Conservation (phyloP, 2,329 filamentous ascomycete species). For the Purpureocillium takamizusanense region DNA sequence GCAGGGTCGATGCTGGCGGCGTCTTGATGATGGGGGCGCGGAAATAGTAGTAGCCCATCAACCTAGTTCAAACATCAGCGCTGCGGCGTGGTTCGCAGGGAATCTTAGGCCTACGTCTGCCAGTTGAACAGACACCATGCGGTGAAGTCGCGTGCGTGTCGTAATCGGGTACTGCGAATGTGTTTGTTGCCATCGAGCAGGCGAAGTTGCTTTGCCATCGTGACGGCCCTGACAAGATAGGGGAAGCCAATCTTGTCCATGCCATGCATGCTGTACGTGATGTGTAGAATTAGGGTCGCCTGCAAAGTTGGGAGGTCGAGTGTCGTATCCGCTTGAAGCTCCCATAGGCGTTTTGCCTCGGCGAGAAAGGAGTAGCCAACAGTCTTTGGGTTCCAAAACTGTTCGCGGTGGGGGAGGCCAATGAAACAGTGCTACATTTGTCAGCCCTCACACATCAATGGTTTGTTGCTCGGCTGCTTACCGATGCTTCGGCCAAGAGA, state of each 20-base stretch:
- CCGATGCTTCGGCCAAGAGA: conserved; percentile 4
- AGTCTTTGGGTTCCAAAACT: conserved; percentile 5
- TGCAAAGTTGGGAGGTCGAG: conserved; percentile 3
- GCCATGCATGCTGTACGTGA: conserved; percentile 1
- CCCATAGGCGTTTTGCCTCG: conserved; percentile 4
- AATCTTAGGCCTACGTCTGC: neutral
- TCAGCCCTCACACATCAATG: neutral
- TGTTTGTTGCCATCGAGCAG: neutral
- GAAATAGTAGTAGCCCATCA: too few relatives aligned
- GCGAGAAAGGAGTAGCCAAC: conserved; percentile 2
- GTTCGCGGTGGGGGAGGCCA: neutral
- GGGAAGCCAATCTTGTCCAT: neutral
- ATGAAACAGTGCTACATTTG: neutral
- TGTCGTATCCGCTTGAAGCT: neutral
- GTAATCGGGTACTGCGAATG: too few relatives aligned
- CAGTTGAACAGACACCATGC: conserved; percentile 5
- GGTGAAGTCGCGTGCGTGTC: neutral
- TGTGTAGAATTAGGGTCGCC: conserved; percentile 2
- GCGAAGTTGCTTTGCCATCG: neutral
- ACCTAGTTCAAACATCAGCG: too few relatives aligned
- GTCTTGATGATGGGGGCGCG: too few relatives aligned
- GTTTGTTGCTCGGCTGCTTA: neutral
- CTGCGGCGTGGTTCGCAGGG: too few relatives aligned
- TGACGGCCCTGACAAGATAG: neutral
- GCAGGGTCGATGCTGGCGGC: too few relatives aligned